These are phyloP conservation scores for Arthroderma sp. DNA, from an alignment of 2,329 filamentous ascomycete species.

Conservation along the genomic window DNA sequence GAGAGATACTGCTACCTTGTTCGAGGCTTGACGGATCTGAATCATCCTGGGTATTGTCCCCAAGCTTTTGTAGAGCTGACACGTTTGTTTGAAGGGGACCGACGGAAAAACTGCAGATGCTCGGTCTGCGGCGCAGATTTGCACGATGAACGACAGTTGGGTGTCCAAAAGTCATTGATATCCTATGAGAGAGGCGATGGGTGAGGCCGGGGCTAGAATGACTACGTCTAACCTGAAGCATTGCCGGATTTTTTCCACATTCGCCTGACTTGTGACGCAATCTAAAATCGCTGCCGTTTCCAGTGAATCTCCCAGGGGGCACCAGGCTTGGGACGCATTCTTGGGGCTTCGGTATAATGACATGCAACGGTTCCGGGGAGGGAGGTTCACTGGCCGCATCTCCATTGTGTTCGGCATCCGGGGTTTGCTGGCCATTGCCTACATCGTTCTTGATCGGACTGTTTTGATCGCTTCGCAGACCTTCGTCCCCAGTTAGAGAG, in stretches of 20 bases:
- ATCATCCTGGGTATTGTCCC: constrained; percentile 20
- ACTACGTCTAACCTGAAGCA: constrained; percentile 9
- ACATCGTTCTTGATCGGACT: no score
- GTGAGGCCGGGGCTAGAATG: constrained; percentile 20
- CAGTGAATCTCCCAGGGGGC: no score
- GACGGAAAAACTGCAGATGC: constrained; percentile 16
- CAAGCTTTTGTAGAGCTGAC: constrained; percentile 12
- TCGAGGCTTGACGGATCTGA: constrained; percentile 21
- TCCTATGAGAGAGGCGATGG: constrained; percentile 22
- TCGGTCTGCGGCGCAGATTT: constrained; percentile 21
- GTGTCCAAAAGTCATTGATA: constrained; percentile 27
- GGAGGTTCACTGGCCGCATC: no score
- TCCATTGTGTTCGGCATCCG: no score
- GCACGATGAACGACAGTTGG: constrained; percentile 29
- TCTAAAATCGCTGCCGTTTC: no score
- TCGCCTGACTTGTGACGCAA: no score
- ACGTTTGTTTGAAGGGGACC: constrained; percentile 10
- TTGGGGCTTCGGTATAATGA: no score
- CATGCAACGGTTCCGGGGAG: no score
- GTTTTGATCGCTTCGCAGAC: no score
- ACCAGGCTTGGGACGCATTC: no score
- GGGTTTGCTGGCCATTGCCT: no score
- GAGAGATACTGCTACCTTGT: constrained; percentile 17
- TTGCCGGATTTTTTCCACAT: neutral
- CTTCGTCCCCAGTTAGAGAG: no score